Evolutionary conservation across 371 early-diverging fungal species (phyloP).

Genomic region (Actinomortierella ambigua): DNA sequence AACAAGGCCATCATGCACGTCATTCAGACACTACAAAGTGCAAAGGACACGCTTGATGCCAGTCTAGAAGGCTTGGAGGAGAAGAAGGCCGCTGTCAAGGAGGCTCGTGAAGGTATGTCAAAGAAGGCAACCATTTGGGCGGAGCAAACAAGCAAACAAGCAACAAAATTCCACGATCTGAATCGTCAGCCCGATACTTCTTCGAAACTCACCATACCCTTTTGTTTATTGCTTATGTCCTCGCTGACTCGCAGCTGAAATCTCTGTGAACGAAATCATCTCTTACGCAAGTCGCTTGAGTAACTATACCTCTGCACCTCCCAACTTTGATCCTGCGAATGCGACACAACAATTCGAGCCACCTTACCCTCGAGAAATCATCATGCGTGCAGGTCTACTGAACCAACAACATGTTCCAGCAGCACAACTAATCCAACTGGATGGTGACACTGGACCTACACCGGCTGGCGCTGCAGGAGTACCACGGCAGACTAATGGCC

Average conservation of each 20-base stretch:
- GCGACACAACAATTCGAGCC: slow-evolving; percentile 54
- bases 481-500: not conserved
- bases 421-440: slow-evolving; percentile 28
- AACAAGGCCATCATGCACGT: slow-evolving; percentile 38
- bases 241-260: slow-evolving; percentile 11
- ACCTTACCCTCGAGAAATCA: slow-evolving; percentile 59
- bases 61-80: slow-evolving; percentile 29
- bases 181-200: too few relatives aligned
- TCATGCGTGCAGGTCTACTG: slow-evolving; percentile 58
- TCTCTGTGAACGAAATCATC: slow-evolving; percentile 50
- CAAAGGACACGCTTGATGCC: slow-evolving; percentile 23
- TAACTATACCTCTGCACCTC: slow-evolving; percentile 58
- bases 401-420: slow-evolving; percentile 47
- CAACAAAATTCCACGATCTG: too few relatives aligned
- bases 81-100: slow-evolving; percentile 10
- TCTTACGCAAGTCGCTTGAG: slow-evolving; percentile 56
- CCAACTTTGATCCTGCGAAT: slow-evolving; percentile 55
- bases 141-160: too few relatives aligned
- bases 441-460: slow-evolving; percentile 29
- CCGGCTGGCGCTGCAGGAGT: slow-evolving; percentile 9
- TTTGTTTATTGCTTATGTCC: not conserved
- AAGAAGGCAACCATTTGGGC: too few relatives aligned
- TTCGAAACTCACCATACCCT: not conserved
- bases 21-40: slow-evolving; percentile 17
- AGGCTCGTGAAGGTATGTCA: too few relatives aligned